These are phyloP conservation scores for Suillus luteus DNA, from an alignment of 768 basidiomycete species.

Conservation along the genomic window DNA sequence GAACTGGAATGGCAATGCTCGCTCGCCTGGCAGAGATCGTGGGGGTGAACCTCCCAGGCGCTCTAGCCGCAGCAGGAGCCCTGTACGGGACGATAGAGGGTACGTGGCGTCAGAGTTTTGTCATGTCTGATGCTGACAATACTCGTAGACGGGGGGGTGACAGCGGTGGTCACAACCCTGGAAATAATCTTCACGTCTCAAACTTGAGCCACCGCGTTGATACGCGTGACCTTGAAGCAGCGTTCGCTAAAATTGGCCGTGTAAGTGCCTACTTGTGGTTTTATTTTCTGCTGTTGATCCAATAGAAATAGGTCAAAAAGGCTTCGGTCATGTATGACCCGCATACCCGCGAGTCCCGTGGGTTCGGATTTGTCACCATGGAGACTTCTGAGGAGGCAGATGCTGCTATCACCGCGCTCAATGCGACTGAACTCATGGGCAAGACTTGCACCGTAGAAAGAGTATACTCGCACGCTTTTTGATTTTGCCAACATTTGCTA, in stretches of 20 bases:
- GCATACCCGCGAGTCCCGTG: slow-evolving; percentile 70
- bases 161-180: slow-evolving; percentile 52
- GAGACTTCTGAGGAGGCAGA: slow-evolving; percentile 86
- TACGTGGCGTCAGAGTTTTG: slow-evolving; percentile 36
- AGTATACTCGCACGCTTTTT: slow-evolving; percentile 38
- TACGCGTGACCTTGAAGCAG: slow-evolving; percentile 83
- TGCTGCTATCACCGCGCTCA: slow-evolving; percentile 83
- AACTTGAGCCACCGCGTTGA: slow-evolving; percentile 64
- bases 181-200: slow-evolving; percentile 68
- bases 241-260: slow-evolving; percentile 86
- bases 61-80: slow-evolving; percentile 81
- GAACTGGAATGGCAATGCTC: slow-evolving; percentile 51
- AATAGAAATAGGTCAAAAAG: slow-evolving; percentile 48
- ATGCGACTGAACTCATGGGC: slow-evolving; percentile 84
- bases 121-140: background rate
- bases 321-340: slow-evolving; percentile 75
- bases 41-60: slow-evolving; percentile 58
- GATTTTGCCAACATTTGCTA: slow-evolving; percentile 10
- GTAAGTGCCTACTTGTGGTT: slow-evolving; percentile 43
- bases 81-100: slow-evolving; percentile 61
- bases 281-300: background rate
- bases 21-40: slow-evolving; percentile 45
- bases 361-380: slow-evolving; percentile 91
- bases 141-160: slow-evolving; percentile 15
- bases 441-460: slow-evolving; percentile 89